Conservation (phyloP, 306 rosid genomes). For the Leucaena leucocephala region DNA sequence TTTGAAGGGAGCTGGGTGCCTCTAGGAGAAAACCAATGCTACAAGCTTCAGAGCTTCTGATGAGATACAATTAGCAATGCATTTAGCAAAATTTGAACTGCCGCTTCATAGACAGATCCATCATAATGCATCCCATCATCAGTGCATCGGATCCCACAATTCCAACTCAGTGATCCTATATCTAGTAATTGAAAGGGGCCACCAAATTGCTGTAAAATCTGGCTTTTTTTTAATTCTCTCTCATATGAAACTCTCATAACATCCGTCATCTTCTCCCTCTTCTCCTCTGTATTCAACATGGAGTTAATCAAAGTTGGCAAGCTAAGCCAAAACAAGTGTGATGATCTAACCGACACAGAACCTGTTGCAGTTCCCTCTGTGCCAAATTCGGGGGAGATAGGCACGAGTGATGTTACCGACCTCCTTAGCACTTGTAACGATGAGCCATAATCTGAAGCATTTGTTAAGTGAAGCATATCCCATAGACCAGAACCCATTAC, state of each 20-base stretch:
- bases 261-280: conserved; percentile 86
- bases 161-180: conserved; percentile 83
- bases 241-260: conserved; percentile 61
- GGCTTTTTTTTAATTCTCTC: conserved; percentile 52
- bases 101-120: conserved; percentile 76
- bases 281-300: conserved; percentile 82
- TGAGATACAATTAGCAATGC: conserved; percentile 94
- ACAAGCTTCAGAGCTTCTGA: conserved; percentile 74
- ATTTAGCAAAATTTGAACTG: conserved; percentile 75
- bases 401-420: conserved; percentile 58
- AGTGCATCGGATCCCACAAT: conserved; percentile 88
- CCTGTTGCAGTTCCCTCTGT: conserved; percentile 47
- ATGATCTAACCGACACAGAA: conserved; percentile 55
- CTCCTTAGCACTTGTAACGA: conserved; percentile 49
- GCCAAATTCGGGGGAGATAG: conserved; percentile 54
- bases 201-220: conserved; percentile 60
- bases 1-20: conserved; percentile 12
- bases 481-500: conserved; percentile 87
- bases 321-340: conserved; percentile 87
- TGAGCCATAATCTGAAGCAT: conserved; percentile 62
- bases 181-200: conserved; percentile 79
- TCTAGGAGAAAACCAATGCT: conserved; percentile 28
- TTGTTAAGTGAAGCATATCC: conserved; percentile 78
- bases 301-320: conserved; percentile 85
- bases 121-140: conserved; percentile 95